phyloP scores from a whole-genome alignment of 345 rosid species.

The Aquilaria yunnanensis region DNA sequence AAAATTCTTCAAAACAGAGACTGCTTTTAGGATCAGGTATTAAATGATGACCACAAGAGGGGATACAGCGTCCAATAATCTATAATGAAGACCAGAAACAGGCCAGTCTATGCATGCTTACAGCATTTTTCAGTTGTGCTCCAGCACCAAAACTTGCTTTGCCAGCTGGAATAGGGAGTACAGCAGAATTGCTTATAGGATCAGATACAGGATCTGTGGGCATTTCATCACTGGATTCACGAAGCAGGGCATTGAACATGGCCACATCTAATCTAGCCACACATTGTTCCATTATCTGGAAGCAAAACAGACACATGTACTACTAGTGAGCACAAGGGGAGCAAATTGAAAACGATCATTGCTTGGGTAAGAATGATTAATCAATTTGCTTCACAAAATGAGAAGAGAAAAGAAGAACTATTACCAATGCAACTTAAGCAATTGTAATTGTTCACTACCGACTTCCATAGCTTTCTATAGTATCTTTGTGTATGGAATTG shows the following conservation, averaged over 20 bases:
- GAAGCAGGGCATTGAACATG: constrained; percentile 96
- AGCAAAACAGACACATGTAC: constrained; percentile 4
- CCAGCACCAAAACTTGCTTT: constrained; percentile 87
- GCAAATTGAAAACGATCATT: background rate
- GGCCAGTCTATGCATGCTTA: constrained; percentile 23
- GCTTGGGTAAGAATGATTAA: background rate
- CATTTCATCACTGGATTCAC: constrained; percentile 75
- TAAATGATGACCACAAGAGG: too few relatives aligned
- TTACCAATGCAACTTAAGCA: background rate
- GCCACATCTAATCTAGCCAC: constrained; percentile 92
- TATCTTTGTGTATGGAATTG: background rate
- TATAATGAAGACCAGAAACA: background rate
- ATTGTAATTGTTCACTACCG: background rate
- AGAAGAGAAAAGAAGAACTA: background rate
- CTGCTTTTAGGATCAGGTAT: too few relatives aligned
- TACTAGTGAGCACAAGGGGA: background rate
- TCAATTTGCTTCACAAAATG: background rate
- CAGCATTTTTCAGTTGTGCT: constrained; percentile 81
- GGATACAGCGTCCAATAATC: background rate
- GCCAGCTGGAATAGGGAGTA: constrained; percentile 83
- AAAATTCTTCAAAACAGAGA: too few relatives aligned
- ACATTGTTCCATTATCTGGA: constrained; percentile 92
- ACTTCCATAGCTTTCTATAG: background rate
- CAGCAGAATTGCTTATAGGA: constrained; percentile 68
- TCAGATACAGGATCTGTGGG: constrained; percentile 95